These are phyloP conservation scores for Corchorus olitorius DNA, from an alignment of 345 rosid genomes.

Conservation along the genomic window DNA sequence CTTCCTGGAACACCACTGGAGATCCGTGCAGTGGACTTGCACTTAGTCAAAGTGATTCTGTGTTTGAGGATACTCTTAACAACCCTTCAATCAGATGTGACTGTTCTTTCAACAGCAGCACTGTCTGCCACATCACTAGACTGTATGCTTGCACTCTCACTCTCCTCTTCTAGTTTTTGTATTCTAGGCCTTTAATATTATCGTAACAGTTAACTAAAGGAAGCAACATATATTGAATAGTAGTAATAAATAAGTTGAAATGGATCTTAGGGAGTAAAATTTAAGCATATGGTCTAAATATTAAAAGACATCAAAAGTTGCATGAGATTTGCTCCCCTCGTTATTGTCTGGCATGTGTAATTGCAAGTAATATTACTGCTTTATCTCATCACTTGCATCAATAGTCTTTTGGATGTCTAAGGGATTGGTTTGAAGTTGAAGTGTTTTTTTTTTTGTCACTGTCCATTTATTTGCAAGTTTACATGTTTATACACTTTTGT, in stretches of 20 bases:
- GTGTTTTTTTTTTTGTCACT: no score
- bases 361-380: neutral
- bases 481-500: neutral
- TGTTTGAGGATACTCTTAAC: constrained; percentile 18
- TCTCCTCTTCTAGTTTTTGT: neutral
- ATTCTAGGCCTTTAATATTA: neutral
- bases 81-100: constrained; percentile 46
- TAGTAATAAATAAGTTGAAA: no score
- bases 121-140: constrained; percentile 23
- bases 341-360: no score
- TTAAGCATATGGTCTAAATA: no score
- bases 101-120: constrained; percentile 35
- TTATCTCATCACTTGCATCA: neutral
- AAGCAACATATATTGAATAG: neutral
- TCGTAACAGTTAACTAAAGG: neutral
- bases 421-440: neutral
- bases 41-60: constrained; percentile 13
- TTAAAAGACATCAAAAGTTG: no score
- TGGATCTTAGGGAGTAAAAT: no score
- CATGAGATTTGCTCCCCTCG: no score
- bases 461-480: neutral
- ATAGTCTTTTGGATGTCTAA: neutral
- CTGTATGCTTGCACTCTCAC: constrained; percentile 4
- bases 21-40: constrained; percentile 58
- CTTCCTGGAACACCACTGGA: constrained; percentile 53